A percentile compares a stretch with the other conserved stretches of the same genome.
phyloP scores from a whole-genome alignment of 2,329 filamentous ascomycete genomes.

The Esteya vermicola region DNA sequence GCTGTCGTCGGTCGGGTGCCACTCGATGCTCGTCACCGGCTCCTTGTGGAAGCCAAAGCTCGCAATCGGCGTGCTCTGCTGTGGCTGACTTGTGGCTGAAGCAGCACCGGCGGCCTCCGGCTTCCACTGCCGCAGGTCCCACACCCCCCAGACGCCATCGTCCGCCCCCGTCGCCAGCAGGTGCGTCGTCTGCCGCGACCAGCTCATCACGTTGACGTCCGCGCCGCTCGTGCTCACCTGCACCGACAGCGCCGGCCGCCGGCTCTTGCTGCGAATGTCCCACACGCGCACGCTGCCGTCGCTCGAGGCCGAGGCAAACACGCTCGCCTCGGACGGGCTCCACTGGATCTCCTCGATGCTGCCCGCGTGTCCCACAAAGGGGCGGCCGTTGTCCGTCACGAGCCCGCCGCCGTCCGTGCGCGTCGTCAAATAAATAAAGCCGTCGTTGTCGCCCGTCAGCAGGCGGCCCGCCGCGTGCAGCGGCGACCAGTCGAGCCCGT shows the following conservation, averaged over 20 bases:
- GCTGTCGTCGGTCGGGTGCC: constrained; percentile 94
- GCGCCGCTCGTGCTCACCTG: constrained; percentile 63
- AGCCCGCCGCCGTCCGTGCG: constrained; percentile 79
- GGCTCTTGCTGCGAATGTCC: constrained; percentile 84
- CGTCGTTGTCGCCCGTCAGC: constrained; percentile 81
- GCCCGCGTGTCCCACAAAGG: constrained; percentile 71
- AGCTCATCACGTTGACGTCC: constrained; percentile 96
- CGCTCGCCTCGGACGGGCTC: constrained; percentile 84
- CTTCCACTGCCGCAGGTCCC: constrained; percentile 95
- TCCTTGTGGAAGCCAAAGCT: constrained; percentile 92
- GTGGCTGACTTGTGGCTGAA: constrained; percentile 16
- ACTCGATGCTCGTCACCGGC: constrained; percentile 90
- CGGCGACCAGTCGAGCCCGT: constrained; percentile 94
- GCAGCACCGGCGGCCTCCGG: constrained; percentile 28
- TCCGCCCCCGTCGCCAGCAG: constrained; percentile 86
- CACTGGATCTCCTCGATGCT: constrained; percentile 94
- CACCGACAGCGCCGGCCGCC: constrained; percentile 75
- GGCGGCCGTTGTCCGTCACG: constrained; percentile 69
- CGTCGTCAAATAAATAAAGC: constrained; percentile 77
- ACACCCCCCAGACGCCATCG: constrained; percentile 87
- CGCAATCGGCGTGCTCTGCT: constrained; percentile 65
- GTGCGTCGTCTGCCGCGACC: constrained; percentile 79
- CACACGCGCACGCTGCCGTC: constrained; percentile 94
- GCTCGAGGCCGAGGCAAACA: constrained; percentile 86
- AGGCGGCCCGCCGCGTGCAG: constrained; percentile 69